Conservation (phyloP, 1,284 basidiomycete species). For the Leccinum holopus region DNA sequence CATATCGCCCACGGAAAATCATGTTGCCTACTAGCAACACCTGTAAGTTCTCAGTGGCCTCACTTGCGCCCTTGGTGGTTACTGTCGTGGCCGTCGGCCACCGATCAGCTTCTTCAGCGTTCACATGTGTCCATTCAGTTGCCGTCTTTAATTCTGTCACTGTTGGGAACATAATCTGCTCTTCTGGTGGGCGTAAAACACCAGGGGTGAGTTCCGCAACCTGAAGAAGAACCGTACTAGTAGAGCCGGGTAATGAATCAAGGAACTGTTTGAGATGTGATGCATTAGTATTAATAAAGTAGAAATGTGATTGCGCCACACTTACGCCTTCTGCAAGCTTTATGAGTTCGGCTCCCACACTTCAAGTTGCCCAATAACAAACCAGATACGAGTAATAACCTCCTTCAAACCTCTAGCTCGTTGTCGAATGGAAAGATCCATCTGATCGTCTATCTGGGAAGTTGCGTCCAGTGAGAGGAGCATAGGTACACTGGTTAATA, state of each 20-base stretch:
- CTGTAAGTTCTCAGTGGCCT: no score
- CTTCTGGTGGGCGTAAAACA: slow-evolving; percentile 32
- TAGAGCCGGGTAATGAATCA: slow-evolving; percentile 28
- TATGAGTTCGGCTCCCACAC: slow-evolving; percentile 67
- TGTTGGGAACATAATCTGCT: slow-evolving; percentile 30
- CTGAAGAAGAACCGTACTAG: slow-evolving; percentile 32
- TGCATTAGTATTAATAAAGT: slow-evolving; percentile 15
- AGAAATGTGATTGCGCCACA: slow-evolving; percentile 17
- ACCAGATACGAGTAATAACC: slow-evolving; percentile 65
- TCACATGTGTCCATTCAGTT: slow-evolving; percentile 40
- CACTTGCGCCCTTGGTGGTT: no score
- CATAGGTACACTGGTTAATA: slow-evolving; percentile 85
- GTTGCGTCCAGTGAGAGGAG: slow-evolving; percentile 71
- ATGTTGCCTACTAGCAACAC: no score
- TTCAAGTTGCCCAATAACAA: slow-evolving; percentile 52
- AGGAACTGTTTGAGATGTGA: slow-evolving; percentile 36
- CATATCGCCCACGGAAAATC: no score
- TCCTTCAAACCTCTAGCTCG: slow-evolving; percentile 63
- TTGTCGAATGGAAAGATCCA: slow-evolving; percentile 41
- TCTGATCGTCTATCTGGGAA: slow-evolving; percentile 42
- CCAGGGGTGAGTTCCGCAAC: slow-evolving; percentile 32
- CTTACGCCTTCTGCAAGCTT: slow-evolving; percentile 58
- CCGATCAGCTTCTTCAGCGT: slow-evolving; percentile 46
- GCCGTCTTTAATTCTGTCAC: slow-evolving; percentile 17
- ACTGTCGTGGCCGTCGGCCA: no score